Evolutionary conservation across 345 rosid species (phyloP).

Genomic region (Rubroshorea leprosula): DNA sequence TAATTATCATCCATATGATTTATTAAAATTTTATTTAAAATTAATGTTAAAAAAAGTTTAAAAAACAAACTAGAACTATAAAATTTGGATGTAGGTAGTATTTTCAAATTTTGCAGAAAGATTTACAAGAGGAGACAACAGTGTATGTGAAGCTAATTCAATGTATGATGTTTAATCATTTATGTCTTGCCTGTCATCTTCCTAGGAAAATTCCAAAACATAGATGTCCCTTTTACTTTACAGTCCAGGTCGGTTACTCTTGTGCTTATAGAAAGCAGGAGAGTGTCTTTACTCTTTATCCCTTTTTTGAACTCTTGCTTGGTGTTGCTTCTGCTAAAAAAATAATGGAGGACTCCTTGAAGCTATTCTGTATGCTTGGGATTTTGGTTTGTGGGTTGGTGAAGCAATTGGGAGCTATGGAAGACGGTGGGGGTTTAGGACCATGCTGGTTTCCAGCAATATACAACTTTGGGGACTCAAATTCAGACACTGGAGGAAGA

Average conservation of each 20-base stretch:
- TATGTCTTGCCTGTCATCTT: neutral
- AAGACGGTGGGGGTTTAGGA: neutral
- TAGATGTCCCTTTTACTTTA: neutral
- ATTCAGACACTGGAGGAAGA: slow-evolving; percentile 65
- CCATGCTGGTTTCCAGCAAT: slow-evolving; percentile 44
- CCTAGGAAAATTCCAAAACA: neutral
- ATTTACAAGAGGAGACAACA: neutral
- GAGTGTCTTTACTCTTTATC: neutral
- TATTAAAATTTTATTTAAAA: too few species aligned
- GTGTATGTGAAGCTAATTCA: neutral
- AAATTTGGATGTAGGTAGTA: too few species aligned
- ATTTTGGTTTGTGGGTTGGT: slow-evolving; percentile 22
- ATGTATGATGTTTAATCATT: slow-evolving; percentile 3
- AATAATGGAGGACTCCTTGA: slow-evolving; percentile 17
- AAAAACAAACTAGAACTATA: too few species aligned
- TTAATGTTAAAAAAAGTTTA: too few species aligned
- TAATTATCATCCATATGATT: too few species aligned
- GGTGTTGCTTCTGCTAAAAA: slow-evolving; percentile 13
- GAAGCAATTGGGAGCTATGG: neutral
- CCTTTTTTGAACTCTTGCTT: neutral
- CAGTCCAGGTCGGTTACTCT: neutral
- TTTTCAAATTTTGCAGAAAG: neutral
- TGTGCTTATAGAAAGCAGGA: neutral
- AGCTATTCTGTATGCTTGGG: slow-evolving; percentile 12
- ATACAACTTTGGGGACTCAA: slow-evolving; percentile 76